Conservation (phyloP, 2,329 filamentous ascomycete species). For the Colletotrichum neosansevieriae region DNA sequence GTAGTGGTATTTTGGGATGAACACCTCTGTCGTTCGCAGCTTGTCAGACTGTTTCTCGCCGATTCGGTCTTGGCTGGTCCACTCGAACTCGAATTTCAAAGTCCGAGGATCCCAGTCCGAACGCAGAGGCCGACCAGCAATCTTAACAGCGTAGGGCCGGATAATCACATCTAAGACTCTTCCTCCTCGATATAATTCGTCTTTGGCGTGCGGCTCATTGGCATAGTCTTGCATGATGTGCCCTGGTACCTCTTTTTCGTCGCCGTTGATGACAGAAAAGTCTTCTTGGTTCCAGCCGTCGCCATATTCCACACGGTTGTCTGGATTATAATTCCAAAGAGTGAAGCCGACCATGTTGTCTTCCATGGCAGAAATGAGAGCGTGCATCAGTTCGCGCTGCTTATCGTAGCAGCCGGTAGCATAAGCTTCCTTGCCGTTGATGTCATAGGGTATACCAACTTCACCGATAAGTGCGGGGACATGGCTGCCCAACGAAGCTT, state of each 20-base stretch:
- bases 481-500: slow-evolving; percentile 46
- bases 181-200: slow-evolving; percentile 54
- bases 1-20: slow-evolving; percentile 55
- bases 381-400: slow-evolving; percentile 54
- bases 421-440: slow-evolving; percentile 52
- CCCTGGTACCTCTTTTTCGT: slow-evolving; percentile 45
- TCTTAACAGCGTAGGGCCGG: slow-evolving; percentile 56
- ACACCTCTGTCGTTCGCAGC: slow-evolving; percentile 53
- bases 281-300: slow-evolving; percentile 59
- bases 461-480: slow-evolving; percentile 55
- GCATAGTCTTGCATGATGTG: slow-evolving; percentile 49
- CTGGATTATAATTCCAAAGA: slow-evolving; percentile 56
- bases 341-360: slow-evolving; percentile 53
- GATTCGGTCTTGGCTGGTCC: slow-evolving; percentile 41
- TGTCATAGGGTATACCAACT: slow-evolving; percentile 56
- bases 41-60: slow-evolving; percentile 36
- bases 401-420: slow-evolving; percentile 53
- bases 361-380: slow-evolving; percentile 56
- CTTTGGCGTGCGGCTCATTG: slow-evolving; percentile 47
- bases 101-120: slow-evolving; percentile 52
- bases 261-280: slow-evolving; percentile 55
- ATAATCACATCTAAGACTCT: slow-evolving; percentile 54
- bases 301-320: slow-evolving; percentile 53
- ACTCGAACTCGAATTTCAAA: slow-evolving; percentile 51
- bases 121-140: slow-evolving; percentile 50